Base-by-base conservation (phyloP, 805 yeast species). In the Cyberlindnera lachancei region DNA sequence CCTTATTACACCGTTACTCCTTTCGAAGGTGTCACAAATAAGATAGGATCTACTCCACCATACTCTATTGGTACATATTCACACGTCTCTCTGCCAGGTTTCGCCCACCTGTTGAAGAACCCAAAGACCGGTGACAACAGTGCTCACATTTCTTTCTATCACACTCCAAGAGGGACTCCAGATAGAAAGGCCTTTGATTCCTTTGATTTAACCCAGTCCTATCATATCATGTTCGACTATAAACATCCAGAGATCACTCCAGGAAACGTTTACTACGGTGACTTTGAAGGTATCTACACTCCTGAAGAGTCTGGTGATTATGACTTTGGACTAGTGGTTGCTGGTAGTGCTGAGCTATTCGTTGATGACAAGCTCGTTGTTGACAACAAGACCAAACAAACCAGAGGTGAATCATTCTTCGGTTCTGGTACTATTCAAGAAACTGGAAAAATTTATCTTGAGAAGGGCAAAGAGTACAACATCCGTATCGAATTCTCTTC, bases 331-430 rank as follows among this genome's bases (percentile, higher is more conserved):
- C 50, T 70, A 33, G 53, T 70, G 11, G 67, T 66, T 22, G 45
- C 59, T 30, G 83, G 83, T 15, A 69, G 79, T 24, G 79, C 75
- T 19, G 66, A 64, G 47, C 38, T 77, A 15, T 77, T 61, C 42
- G 49, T 75, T 31, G 67, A 77, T 43, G 79, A 54, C 35, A 44
- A 67, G 44, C 55, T 73, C 35, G 56, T 77, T 20, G 68, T 73
- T 31, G 80, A 76, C 50, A 74, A 75, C 55, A 66, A 62, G 44
- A 68, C 74, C 27, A 50, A 61, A 18, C 82, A 77, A 56, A 54
- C 41, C 3, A 48, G 44, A 18, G 82, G 80, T 10, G 52, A 56
- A 21, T 58, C 67, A 4, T 75, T 73, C 58, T 72, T 71, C 51
- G 70, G 71, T 12, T 45, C 58, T 49, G 83, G 80, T 30, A 67